Evolutionary conservation across 345 rosid genomes (phyloP), one percentile per base, ranked within the genome.

Genomic region (Moricandia arvensis): DNA sequence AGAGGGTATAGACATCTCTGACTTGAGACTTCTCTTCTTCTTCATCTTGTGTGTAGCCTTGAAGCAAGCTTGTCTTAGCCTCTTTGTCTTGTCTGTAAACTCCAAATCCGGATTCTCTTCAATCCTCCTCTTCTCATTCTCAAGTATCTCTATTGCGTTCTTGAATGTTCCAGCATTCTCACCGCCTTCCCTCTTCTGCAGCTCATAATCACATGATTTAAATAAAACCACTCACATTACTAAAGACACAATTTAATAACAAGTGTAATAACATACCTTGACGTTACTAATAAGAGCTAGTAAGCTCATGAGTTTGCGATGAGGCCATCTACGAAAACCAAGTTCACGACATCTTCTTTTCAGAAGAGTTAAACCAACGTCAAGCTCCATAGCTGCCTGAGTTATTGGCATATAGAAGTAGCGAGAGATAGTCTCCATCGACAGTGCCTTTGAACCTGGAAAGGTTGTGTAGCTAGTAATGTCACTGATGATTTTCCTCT

Each of bases 41-140:
- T 90, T 87, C 82, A 84, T 90, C 82, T 91, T 94, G 86, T 94
- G 93, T 61, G 89, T 94, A 2, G 93, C 95, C 71, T 94, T 94
- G 74, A 94, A 94, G 67, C 95, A 91, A 0, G 97, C 91, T 78
- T 94, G 97, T 58, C 98, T 81, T 0, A 94, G 78, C 81, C 89
- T 85, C 77, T 87, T 94, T 0, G 97, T 91, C 35, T 81, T 82
- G 26, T 80, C 82, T 27, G 82, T 83, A 29, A 94, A 83, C 31
- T 87, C 79, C 75, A 85, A 26, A 35, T 94, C 97, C 0, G 97
- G 98, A 24, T 63, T 29, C 57, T 86, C 86, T 69, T 91, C 95
- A 5, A 94, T 63, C 63, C 69, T 38, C 80, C 55, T 87, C 87
- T 68, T 89, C 80, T 94, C 96, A 21, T 74, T 83, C 82, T 94